Evolutionary conservation across 352 stramenopile species (phyloP), one percentile per base, ranked within the genome.

Genomic region (Phytophthora niederhauseri): DNA sequence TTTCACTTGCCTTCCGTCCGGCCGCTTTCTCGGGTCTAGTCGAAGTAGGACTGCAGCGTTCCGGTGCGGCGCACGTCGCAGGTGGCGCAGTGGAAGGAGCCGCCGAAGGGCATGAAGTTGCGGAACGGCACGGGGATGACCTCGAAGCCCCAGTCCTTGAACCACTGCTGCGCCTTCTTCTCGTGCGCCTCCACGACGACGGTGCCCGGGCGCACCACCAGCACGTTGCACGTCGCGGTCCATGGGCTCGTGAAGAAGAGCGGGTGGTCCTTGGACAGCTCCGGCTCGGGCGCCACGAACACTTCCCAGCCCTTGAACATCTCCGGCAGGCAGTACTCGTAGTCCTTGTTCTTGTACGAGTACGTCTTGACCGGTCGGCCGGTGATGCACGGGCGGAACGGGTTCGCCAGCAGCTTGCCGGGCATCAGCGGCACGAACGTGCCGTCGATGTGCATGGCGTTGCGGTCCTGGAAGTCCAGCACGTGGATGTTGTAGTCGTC

Each of bases 221-320:
- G 78, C 50, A 97, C 89, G 63, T 97, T 97, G 84, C 90, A 97
- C 51, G 88, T 96, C 43, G 90, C 90, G 17, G 90, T 97, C 90
- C 90, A 97, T 52, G 90, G 90, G 48, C 87, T 96, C 67, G 90
- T 97, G 75, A 97, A 96, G 77, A 91, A 97, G 0, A 97, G 74
- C 51, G 90, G 90, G 75, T 97, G 90, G 50, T 80, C 75, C 38
- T 81, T 64, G 62, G 83, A 84, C 12, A 97, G 80, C 68, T 94
- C 84, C 1, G 90, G 90, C 68, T 94, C 87, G 2, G 90, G 84
- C 4, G 90, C 90, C 26, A 97, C 82, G 52, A 97, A 95, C 49
- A 96, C 84, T 26, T 97, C 90, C 90, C 90, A 97, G 46, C 87
- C 89, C 71, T 96, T 96, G 74, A 97, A 97, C 90, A 97, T 96